These are phyloP conservation scores for Hirschfeldia incana DNA, from an alignment of 345 rosid genomes.

Conservation along the genomic window DNA sequence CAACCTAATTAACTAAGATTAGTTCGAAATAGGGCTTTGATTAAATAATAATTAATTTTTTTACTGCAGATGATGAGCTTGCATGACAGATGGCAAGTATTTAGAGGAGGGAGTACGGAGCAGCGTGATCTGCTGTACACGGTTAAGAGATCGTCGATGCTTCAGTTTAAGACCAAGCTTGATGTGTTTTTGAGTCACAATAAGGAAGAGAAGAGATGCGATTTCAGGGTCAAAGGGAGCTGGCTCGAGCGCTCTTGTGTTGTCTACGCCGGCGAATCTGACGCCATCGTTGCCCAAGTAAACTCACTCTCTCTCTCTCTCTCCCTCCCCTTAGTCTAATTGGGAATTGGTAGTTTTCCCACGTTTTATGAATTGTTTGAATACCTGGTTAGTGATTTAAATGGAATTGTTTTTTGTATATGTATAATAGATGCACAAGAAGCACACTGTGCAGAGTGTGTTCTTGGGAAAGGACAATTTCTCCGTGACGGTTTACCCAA, in stretches of 20 bases:
- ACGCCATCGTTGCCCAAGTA: slow-evolving; percentile 53
- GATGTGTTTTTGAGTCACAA: slow-evolving; percentile 58
- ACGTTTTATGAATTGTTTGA: too few relatives aligned
- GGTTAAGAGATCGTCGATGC: slow-evolving; percentile 46
- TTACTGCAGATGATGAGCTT: slow-evolving; percentile 40
- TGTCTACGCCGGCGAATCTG: slow-evolving; percentile 52
- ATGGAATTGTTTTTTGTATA: not conserved
- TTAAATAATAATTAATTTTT: not conserved
- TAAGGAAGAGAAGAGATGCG: slow-evolving; percentile 41
- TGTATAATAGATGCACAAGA: slow-evolving; percentile 47
- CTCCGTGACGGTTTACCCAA: slow-evolving; percentile 46
- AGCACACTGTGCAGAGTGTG: slow-evolving; percentile 39
- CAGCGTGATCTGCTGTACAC: slow-evolving; percentile 51
- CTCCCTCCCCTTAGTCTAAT: not conserved
- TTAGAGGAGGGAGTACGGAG: slow-evolving; percentile 56
- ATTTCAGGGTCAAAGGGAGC: slow-evolving; percentile 51
- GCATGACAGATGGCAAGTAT: slow-evolving; percentile 56
- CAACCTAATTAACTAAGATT: not conserved
- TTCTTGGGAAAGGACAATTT: slow-evolving; percentile 47
- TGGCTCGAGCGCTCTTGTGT: slow-evolving; percentile 48
- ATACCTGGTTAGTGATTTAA: not conserved
- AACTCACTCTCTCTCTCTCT: not conserved
- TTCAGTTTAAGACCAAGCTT: slow-evolving; percentile 45
- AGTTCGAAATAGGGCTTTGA: not conserved
- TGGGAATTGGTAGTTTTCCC: too few relatives aligned